A percentile compares a stretch with the other conserved stretches of the same genome.
These are phyloP conservation scores for Pyracantha coccinea DNA, from an alignment of 331 rosid genomes.

Conservation along the genomic window DNA sequence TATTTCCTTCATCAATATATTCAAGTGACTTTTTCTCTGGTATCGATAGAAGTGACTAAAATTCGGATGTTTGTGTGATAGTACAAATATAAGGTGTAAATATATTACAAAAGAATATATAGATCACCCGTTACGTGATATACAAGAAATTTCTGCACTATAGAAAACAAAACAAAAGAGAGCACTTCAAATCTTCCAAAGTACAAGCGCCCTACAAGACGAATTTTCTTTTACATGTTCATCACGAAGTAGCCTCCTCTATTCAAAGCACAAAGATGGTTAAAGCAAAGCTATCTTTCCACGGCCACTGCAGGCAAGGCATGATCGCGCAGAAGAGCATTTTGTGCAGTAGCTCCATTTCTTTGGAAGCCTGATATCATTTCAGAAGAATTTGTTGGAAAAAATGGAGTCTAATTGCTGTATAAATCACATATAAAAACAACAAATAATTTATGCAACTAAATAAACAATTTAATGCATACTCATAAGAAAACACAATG, in stretches of 20 bases:
- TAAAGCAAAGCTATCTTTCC: constrained; percentile 50
- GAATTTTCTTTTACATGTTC: background rate
- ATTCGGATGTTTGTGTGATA: background rate
- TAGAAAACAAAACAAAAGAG: background rate
- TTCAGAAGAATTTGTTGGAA: background rate
- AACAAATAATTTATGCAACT: too few species aligned
- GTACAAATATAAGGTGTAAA: background rate
- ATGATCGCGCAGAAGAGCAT: constrained; percentile 72
- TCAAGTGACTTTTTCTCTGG: too few species aligned
- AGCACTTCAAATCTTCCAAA: background rate
- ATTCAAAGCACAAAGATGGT: background rate
- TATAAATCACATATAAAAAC: too few species aligned
- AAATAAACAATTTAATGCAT: too few species aligned
- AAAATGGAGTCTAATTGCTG: too few species aligned
- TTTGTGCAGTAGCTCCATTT: constrained; percentile 97
- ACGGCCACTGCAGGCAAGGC: constrained; percentile 66
- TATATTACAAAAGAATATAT: background rate
- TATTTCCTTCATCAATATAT: too few species aligned
- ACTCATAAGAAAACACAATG: too few species aligned
- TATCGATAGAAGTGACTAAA: too few species aligned
- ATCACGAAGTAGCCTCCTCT: background rate
- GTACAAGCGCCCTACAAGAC: background rate
- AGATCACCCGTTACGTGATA: background rate
- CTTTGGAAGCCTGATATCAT: constrained; percentile 71
- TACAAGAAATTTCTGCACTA: background rate